These are phyloP conservation scores for Hemisphaericaspora subhashii DNA, from an alignment of 1,139 yeast species.

Conservation along the genomic window DNA sequence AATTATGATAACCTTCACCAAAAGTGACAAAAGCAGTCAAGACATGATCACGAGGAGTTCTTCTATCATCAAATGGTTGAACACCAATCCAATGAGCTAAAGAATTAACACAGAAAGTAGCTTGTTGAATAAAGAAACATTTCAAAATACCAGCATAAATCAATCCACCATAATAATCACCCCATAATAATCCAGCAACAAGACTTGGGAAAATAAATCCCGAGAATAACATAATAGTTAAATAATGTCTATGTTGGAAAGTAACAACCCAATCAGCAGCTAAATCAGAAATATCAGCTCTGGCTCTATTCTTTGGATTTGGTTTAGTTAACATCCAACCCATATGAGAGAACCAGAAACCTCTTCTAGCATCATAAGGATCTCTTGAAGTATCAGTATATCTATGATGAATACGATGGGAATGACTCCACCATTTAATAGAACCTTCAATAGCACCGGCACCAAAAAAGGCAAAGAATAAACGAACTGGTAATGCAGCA, in stretches of 20 bases:
- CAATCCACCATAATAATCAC: conserved; percentile 91
- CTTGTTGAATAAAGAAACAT: conserved; percentile 87
- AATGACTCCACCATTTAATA: conserved; percentile 98
- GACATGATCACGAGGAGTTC: conserved; percentile 96
- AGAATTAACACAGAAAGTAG: conserved; percentile 97
- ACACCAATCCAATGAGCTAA: conserved; percentile 98
- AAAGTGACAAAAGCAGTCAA: conserved; percentile 92
- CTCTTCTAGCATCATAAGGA: conserved; percentile 95
- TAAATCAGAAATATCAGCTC: conserved; percentile 94
- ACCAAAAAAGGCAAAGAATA: conserved; percentile 81
- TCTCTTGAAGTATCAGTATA: conserved; percentile 96
- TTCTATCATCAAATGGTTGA: conserved; percentile 96
- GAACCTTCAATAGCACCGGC: conserved; percentile 97
- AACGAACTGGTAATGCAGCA: conserved; percentile 68
- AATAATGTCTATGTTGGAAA: conserved; percentile 91
- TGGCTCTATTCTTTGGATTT: conserved; percentile 91
- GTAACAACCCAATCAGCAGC: conserved; percentile 87
- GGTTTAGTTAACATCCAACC: conserved; percentile 97
- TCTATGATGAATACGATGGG: conserved; percentile 96
- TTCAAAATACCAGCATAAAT: conserved; percentile 88
- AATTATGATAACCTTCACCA: conserved; percentile 99
- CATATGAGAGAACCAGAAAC: conserved; percentile 93
- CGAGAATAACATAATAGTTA: conserved; percentile 61
- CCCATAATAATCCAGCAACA: conserved; percentile 78
- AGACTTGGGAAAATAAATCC: conserved; percentile 75